phyloP scores from a whole-genome alignment of 2,329 filamentous ascomycete species.

The Rhynchosporium agropyri region DNA sequence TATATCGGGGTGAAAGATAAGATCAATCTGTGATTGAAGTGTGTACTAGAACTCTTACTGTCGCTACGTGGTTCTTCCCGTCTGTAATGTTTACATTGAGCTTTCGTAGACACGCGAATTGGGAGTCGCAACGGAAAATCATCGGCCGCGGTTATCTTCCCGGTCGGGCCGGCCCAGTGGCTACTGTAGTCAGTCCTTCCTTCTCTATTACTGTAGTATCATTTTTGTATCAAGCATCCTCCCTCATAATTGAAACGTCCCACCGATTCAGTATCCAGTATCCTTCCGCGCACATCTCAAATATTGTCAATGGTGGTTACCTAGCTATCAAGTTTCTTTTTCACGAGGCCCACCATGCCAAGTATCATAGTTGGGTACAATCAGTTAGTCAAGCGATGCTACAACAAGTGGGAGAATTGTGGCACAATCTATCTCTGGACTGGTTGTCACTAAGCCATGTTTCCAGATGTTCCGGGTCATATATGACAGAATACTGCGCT shows the following conservation, averaged over 20 bases:
- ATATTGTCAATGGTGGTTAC: neutral
- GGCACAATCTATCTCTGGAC: slow-evolving; percentile 3
- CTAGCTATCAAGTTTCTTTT: too few species aligned
- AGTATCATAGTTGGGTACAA: neutral
- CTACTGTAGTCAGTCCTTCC: neutral
- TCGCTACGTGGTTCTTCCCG: neutral
- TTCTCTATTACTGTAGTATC: neutral
- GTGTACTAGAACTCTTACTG: neutral
- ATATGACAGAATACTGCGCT: neutral
- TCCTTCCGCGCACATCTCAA: neutral
- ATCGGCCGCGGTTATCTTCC: neutral
- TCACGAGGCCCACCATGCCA: too few species aligned
- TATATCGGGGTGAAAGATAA: neutral
- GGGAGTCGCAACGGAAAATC: neutral
- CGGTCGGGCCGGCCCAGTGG: slow-evolving; percentile 4
- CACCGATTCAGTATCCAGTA: too few species aligned
- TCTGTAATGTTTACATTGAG: neutral
- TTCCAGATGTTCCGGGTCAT: slow-evolving; percentile 4
- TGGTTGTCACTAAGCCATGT: slow-evolving; percentile 1
- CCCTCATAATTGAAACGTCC: neutral
- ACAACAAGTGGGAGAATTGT: slow-evolving; percentile 13
- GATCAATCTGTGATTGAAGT: neutral
- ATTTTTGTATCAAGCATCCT: neutral
- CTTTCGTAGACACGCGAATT: slow-evolving; percentile 1
- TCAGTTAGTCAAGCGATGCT: neutral